Base-by-base conservation (phyloP, 495 filamentous ascomycete species). In the Talaromyces nanjingensis region DNA sequence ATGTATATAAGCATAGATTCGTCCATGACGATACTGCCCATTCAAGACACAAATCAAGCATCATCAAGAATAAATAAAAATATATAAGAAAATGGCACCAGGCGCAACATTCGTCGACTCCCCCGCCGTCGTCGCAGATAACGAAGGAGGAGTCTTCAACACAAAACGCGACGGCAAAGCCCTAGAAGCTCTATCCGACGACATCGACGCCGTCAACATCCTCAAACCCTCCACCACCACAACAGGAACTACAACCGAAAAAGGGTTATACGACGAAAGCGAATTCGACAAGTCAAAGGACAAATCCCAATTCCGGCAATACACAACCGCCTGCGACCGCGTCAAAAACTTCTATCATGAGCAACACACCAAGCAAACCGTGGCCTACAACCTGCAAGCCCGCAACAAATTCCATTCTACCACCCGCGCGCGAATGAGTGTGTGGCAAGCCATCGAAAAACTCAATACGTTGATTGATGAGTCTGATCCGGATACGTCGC, bases 371-470 rank as follows among this genome's bases (percentile, higher is more conserved):
- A 91, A 91, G 77, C 90, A 94, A 69, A 94, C 89, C 0, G 87
- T 93, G 0, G 89, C 89, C 14, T 91, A 92, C 82, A 93, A 93
- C 77, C 82, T 93, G 18, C 84, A 87, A 62, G 83, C 89, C 5
- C 89, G 92, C 47, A 81, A 87, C 65, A 77, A 77, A 58, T 92
- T 96, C 79, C 79, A 87, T 70, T 80, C 81, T 53, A 83, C 85
- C 62, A 85, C 77, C 8, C 84, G 90, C 61, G 87, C 86, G 20
- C 81, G 88, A 69, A 90, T 96, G 89, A 87, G 84, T 37, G 76
- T 96, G 68, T 96, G 92, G 92, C 79, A 93, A 69, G 92, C 92
- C 7, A 93, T 96, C 74, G 89, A 93, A 80, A 93, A 89, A 71
- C 85, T 96, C 62, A 91, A 96, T 79, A 90, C 89, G 1, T 79